Conservation (phyloP, 768 basidiomycete species). For the Lactarius akahatsu region DNA sequence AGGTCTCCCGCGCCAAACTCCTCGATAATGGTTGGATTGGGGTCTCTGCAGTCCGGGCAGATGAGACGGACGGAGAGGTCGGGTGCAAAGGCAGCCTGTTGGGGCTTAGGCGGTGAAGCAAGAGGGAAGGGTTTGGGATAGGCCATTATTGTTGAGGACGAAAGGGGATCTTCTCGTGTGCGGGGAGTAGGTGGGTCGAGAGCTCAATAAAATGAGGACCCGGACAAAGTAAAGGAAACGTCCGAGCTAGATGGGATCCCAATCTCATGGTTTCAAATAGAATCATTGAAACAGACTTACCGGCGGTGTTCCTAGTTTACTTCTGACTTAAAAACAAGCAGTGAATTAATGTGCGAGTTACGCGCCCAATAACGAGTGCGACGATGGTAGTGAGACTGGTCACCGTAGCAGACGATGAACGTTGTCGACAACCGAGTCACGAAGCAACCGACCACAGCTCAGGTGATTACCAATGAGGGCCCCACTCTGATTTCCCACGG, state of each 20-base stretch:
- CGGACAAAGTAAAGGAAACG: neutral
- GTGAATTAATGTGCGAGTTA: neutral
- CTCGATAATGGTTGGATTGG: constrained; percentile 92
- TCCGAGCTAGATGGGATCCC: constrained; percentile 8
- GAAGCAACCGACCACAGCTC: no score
- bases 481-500: neutral
- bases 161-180: constrained; percentile 10
- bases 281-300: neutral
- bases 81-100: constrained; percentile 67
- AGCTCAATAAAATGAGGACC: neutral
- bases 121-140: constrained; percentile 68
- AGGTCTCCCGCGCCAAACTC: constrained; percentile 98
- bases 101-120: constrained; percentile 54
- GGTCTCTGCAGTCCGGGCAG: constrained; percentile 94
- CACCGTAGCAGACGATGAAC: constrained; percentile 3
- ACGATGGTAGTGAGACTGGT: neutral
- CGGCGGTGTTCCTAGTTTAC: neutral
- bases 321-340: neutral
- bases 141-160: constrained; percentile 25
- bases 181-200: neutral
- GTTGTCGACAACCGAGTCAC: neutral
- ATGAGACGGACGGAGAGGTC: constrained; percentile 87
- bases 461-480: neutral
- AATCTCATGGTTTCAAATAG: neutral
- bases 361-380: neutral